Base-by-base conservation (phyloP, 2,329 filamentous ascomycete genomes). In the Clarireedia hainanense region DNA sequence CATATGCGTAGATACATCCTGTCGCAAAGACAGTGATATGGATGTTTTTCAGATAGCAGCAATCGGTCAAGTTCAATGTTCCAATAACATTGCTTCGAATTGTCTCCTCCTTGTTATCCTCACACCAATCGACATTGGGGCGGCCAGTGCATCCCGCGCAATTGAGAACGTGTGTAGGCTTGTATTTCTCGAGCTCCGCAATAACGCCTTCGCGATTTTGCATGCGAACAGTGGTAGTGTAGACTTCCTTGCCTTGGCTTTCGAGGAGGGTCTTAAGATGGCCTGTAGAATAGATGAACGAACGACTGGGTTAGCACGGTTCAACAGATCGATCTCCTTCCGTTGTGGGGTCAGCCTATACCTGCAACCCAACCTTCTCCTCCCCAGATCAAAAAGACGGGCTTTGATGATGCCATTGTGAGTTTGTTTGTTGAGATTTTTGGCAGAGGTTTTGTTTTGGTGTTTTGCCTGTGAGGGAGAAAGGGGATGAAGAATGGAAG, bases 51-150 rank as follows among this genome's bases (percentile, higher is more conserved):
- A 78, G 71, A 63, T 73, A 80, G 70, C 83, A 86, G 68, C 73
- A 75, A 66, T 86, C 82, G 36, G 81, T 75, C 64, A 87, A 70
- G 67, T 83, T 85, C 61, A 85, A 66, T 37, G 82, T 80, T 53
- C 84, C 84, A 47, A 86, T 78, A 55, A 83, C 83, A 65, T 88
- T 88, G 68, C 80, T 84, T 57, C 83, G 77, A 66, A 86, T 79
- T 6, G 84, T 87, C 55, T 80, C 79, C 69, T 84, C 79, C 71
- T 80, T 84, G 73, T 87, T 79, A 65, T 84, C 80, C 72, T 88
- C 84, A 64, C 84, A 86, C 83, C 83, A 86, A 71, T 86, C 84
- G 67, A 86, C 82, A 61, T 86, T 87, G 60, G 83, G 83, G 24
- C 81, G 76, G 50, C 84, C 84, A 3, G 83, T 86, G 66, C 78